Percentiles rank a stretch among this genome's conserved stretches.
These are phyloP conservation scores for Russula lepida DNA, from an alignment of 768 basidiomycete genomes.

Conservation along the genomic window DNA sequence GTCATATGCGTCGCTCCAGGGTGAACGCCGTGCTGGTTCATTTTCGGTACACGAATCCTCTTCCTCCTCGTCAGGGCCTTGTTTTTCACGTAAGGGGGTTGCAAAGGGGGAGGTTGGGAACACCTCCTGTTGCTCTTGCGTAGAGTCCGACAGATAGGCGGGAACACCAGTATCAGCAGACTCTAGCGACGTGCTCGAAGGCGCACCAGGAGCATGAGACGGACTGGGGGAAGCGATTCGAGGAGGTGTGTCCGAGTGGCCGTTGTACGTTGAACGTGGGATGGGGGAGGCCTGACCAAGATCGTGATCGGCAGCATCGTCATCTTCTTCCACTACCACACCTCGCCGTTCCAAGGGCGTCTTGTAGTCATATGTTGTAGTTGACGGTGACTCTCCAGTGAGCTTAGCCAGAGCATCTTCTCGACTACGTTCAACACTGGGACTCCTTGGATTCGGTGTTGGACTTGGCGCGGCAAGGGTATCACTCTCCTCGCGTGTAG, in stretches of 20 bases:
- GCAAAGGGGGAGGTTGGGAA: slow-evolving; percentile 67
- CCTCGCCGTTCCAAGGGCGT: slow-evolving; percentile 18
- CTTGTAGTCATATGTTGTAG: slow-evolving; percentile 14
- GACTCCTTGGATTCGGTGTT: slow-evolving; percentile 17
- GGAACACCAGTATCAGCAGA: slow-evolving; percentile 43
- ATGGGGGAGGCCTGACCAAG: slow-evolving; percentile 29
- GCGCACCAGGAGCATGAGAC: slow-evolving; percentile 46
- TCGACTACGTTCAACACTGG: slow-evolving; percentile 21
- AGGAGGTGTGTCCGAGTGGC: slow-evolving; percentile 37
- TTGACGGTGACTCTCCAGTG: slow-evolving; percentile 7
- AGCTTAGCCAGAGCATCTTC: slow-evolving; percentile 19
- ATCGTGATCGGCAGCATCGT: slow-evolving; percentile 20
- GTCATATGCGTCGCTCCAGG: slow-evolving; percentile 25
- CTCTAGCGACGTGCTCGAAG: slow-evolving; percentile 40
- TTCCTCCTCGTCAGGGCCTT: slow-evolving; percentile 48
- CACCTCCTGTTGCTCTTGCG: slow-evolving; percentile 47
- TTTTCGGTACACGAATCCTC: slow-evolving; percentile 45
- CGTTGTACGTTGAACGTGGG: slow-evolving; percentile 34
- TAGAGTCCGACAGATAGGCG: slow-evolving; percentile 36
- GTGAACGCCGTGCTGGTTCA: slow-evolving; percentile 24
- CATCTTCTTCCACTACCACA: slow-evolving; percentile 19
- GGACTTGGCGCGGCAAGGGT: slow-evolving; percentile 12
- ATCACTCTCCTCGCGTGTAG: slow-evolving; percentile 9
- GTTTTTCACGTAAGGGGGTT: slow-evolving; percentile 57
- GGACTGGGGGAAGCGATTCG: slow-evolving; percentile 29